phyloP scores from a whole-genome alignment of 495 filamentous ascomycete genomes.

The Bathelium albidoporum region DNA sequence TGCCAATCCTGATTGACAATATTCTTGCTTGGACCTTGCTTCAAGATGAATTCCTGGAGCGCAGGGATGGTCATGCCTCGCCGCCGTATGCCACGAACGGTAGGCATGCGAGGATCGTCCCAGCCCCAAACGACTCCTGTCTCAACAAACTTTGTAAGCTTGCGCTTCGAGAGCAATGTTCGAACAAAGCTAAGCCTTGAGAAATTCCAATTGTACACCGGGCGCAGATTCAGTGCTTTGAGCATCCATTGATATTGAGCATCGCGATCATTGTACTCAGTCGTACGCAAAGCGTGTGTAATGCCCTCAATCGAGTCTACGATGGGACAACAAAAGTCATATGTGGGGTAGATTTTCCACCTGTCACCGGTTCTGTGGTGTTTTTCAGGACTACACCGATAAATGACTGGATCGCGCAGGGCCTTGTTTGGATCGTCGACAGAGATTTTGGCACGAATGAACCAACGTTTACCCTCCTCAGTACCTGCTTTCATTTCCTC shows the following conservation, averaged over 20 bases:
- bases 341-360: constrained; percentile 96
- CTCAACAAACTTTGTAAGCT: constrained; percentile 88
- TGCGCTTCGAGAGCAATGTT: constrained; percentile 86
- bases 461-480: constrained; percentile 65
- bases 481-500: constrained; percentile 82
- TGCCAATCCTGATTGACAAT: constrained; percentile 88
- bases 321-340: constrained; percentile 88
- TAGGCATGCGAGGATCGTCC: constrained; percentile 94
- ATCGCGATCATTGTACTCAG: constrained; percentile 95
- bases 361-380: constrained; percentile 83
- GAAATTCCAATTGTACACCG: constrained; percentile 96
- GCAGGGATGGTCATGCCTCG: constrained; percentile 88
- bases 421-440: constrained; percentile 75
- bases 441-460: constrained; percentile 82
- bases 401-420: constrained; percentile 88
- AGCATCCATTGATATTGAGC: constrained; percentile 96
- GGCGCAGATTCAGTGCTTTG: constrained; percentile 70
- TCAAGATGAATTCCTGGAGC: constrained; percentile 83
- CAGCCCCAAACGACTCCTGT: constrained; percentile 79
- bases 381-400: constrained; percentile 68
- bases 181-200: constrained; percentile 91
- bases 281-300: constrained; percentile 89
- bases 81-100: constrained; percentile 75
- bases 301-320: constrained; percentile 87
- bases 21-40: constrained; percentile 82